Base-by-base conservation (phyloP, 2,329 filamentous ascomycete species). In the Fusarium nelsonii region DNA sequence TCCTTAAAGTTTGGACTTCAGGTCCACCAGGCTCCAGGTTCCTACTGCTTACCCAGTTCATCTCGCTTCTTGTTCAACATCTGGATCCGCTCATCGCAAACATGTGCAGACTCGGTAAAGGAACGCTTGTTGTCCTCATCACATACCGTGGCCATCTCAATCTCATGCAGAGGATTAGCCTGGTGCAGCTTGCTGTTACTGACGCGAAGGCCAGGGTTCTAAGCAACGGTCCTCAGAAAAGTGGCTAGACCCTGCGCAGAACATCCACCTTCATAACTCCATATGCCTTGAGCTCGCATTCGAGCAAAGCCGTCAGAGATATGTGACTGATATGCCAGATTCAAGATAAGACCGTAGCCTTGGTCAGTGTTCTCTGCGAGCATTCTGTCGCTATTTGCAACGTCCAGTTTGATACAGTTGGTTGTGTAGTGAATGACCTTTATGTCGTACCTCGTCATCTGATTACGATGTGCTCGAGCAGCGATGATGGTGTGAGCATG, bases 391-490 rank as follows among this genome's bases (percentile, higher is more conserved):
- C 18, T 8, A 15, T 26, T 28, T 9, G 15, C 39, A 45, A 34
- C 6, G 6, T 41, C 20, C n/a, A 28, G 26, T 14, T 18, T 23
- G 15, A 58, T 58, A 4, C 14, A 20, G 4, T 15, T 4, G 4
- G 32, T 15, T 3, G 20, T 28, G 7, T 20, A 23, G 1, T 3
- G 10, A 8, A 41, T 26, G 4, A 32, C 41, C 4, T 10, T 18
- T 1, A 36, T 14, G 5, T 51, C 54, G 14, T 9, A 1, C 0
- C 11, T 28, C 0, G 50, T 36, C 11, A 18, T 16, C 1, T 15
- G 12, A 1, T 36, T 36, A 0, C 8, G 8, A 1, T 20, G 8
- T 6, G 3, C 6, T 1, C 36, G 15, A 20, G 30, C n/a, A 3
- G 32, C 5, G 5, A 41, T 7, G 7, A 60, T 60, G 4, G 34